Conservation (phyloP, 495 filamentous ascomycete genomes). For the Penicillium maclennaniae region DNA sequence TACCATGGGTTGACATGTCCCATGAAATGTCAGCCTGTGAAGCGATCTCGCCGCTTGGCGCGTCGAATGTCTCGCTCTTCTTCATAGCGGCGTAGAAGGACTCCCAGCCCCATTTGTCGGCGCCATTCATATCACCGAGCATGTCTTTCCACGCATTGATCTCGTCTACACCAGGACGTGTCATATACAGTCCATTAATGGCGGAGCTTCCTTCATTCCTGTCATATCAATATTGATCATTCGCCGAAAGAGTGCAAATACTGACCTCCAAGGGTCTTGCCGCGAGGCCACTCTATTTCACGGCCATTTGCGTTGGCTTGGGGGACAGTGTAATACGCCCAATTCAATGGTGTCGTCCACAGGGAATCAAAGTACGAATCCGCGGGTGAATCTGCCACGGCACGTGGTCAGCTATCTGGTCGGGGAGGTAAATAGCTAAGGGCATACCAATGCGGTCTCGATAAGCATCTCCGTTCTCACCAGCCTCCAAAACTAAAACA, state of each 20-base stretch:
- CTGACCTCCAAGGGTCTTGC: constrained; percentile 39
- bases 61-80: constrained; percentile 43
- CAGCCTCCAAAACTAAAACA: constrained; percentile 44
- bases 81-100: constrained; percentile 33
- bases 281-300: constrained; percentile 30
- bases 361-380: constrained; percentile 33
- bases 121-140: constrained; percentile 31
- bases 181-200: constrained; percentile 34
- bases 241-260: neutral
- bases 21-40: constrained; percentile 37
- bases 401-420: neutral
- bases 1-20: constrained; percentile 33
- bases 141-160: constrained; percentile 33
- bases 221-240: neutral
- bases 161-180: constrained; percentile 30
- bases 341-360: constrained; percentile 38
- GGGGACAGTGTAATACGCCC: constrained; percentile 29
- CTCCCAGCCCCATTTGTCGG: constrained; percentile 33
- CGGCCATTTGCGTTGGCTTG: constrained; percentile 34
- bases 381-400: constrained; percentile 27
- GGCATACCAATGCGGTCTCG: constrained; percentile 30
- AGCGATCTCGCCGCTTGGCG: constrained; percentile 30
- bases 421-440: neutral
- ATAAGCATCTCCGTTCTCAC: constrained; percentile 33
- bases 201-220: constrained; percentile 29